Evolutionary conservation across 2,329 filamentous ascomycete genomes (phyloP).

Genomic region (Amauroascus niger): DNA sequence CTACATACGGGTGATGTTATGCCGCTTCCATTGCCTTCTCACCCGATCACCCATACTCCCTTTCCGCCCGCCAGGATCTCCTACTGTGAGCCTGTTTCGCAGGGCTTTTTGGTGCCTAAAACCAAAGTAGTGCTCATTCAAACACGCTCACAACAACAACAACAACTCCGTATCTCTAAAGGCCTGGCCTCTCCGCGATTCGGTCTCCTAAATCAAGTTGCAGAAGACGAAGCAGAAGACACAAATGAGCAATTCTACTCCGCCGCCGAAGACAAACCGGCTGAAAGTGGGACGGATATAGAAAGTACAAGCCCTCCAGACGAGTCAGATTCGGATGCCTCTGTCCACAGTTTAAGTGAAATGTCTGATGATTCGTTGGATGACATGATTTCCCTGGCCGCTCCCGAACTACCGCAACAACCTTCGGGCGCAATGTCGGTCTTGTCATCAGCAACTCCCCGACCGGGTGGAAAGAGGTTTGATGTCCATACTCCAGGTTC

Average conservation of each 20-base stretch:
- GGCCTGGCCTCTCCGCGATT: conserved; percentile 41
- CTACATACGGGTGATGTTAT: conserved; percentile 78
- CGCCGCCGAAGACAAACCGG: conserved; percentile 65
- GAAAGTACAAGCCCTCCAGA: conserved; percentile 48
- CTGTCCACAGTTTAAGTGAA: conserved; percentile 52
- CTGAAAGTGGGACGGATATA: conserved; percentile 40
- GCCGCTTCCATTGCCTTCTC: conserved; percentile 63
- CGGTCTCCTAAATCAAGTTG: conserved; percentile 51
- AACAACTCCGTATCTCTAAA: conserved; percentile 14
- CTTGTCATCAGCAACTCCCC: conserved; percentile 69
- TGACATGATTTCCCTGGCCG: conserved; percentile 82
- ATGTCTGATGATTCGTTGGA: conserved; percentile 86
- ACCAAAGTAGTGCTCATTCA: conserved; percentile 73
- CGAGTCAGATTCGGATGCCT: conserved; percentile 50
- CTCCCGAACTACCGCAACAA: conserved; percentile 66
- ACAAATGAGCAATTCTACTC: conserved; percentile 90
- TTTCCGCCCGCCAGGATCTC: conserved; percentile 78
- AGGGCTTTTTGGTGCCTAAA: conserved; percentile 64
- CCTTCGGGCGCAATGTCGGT: conserved; percentile 71
- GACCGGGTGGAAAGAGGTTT: conserved; percentile 58
- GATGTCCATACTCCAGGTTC: conserved; percentile 76
- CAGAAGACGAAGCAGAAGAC: conserved; percentile 59
- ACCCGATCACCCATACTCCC: conserved; percentile 77
- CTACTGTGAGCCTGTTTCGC: conserved; percentile 88
- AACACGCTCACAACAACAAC: conserved; percentile 38